Conservation (phyloP, 176 grass and related monocot species). For the Guadua angustifolia region DNA sequence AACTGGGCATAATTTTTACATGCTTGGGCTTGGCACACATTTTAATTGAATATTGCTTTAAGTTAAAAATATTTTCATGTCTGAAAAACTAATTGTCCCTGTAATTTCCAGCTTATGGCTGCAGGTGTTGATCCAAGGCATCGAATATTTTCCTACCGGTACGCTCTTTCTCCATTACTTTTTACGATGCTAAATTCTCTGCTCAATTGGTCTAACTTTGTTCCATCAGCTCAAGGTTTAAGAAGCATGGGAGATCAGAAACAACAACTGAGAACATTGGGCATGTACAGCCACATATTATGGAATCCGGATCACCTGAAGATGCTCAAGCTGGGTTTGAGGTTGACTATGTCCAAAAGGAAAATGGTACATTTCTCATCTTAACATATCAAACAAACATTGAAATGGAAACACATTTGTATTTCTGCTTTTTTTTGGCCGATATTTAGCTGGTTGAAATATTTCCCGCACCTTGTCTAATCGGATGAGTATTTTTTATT, state of each 20-base stretch:
- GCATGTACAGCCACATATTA: conserved; percentile 47
- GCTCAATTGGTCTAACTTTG: conserved; percentile 26
- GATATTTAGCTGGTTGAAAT: conserved; percentile 5
- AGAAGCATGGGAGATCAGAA: conserved; percentile 55
- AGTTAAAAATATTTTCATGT: not conserved
- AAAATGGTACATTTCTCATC: conserved; percentile 58
- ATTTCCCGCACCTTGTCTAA: not conserved
- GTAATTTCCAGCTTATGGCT: conserved; percentile 59
- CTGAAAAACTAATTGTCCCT: conserved; percentile 33
- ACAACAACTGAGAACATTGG: conserved; percentile 36
- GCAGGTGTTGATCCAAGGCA: conserved; percentile 67
- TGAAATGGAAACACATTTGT: not conserved
- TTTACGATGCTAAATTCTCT: conserved; percentile 28
- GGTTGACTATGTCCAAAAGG: conserved; percentile 48
- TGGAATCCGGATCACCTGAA: conserved; percentile 63
- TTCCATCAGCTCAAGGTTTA: conserved; percentile 66
- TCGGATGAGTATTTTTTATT: conserved; percentile 9
- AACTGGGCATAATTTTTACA: conserved; percentile 8
- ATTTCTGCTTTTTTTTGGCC: not conserved
- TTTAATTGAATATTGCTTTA: conserved; percentile 20
- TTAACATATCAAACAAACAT: conserved; percentile 32
- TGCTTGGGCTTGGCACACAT: not conserved
- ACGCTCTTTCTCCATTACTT: conserved; percentile 33
- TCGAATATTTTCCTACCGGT: conserved; percentile 77
- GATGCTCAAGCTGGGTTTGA: conserved; percentile 45